These are phyloP conservation scores for Lagenidium sp. DNA, from an alignment of 352 stramenopile species.

Conservation along the genomic window DNA sequence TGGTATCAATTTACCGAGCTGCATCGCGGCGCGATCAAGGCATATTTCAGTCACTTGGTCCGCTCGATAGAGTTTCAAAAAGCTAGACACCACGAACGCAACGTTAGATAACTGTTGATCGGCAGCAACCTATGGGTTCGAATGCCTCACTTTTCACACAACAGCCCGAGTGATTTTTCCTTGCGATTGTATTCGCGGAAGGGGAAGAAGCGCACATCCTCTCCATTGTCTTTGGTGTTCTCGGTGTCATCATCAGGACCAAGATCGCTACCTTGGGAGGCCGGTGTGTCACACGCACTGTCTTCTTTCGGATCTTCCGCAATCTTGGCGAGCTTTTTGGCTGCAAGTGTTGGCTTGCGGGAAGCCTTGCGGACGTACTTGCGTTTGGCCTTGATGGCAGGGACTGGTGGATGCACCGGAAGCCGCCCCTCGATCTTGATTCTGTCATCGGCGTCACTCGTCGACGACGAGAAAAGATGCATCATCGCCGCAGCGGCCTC, in stretches of 20 bases:
- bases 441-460: slow-evolving; percentile 9
- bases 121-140: too few relatives aligned
- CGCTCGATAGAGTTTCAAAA: slow-evolving; percentile 64
- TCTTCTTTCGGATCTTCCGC: slow-evolving; percentile 10
- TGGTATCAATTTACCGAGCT: slow-evolving; percentile 28
- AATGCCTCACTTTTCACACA: slow-evolving; percentile 83
- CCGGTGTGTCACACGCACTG: not conserved
- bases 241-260: slow-evolving; percentile 1
- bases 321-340: slow-evolving; percentile 40
- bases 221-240: slow-evolving; percentile 3
- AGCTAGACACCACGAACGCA: slow-evolving; percentile 22
- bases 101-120: slow-evolving; percentile 12
- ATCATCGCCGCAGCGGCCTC: slow-evolving; percentile 76
- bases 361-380: slow-evolving; percentile 49
- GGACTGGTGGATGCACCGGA: slow-evolving; percentile 9
- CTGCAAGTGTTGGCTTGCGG: slow-evolving; percentile 17
- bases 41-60: slow-evolving; percentile 70
- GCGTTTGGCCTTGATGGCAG: slow-evolving; percentile 35
- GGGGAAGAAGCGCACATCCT: slow-evolving; percentile 34
- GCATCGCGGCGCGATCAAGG: slow-evolving; percentile 48
- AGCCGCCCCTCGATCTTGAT: slow-evolving; percentile 2
- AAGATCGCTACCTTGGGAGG: slow-evolving; percentile 1
- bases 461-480: slow-evolving; percentile 49
- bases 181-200: slow-evolving; percentile 86
- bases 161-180: slow-evolving; percentile 76